phyloP scores from a whole-genome alignment of 352 stramenopile genomes.

The Phytophthora pinifolia region DNA sequence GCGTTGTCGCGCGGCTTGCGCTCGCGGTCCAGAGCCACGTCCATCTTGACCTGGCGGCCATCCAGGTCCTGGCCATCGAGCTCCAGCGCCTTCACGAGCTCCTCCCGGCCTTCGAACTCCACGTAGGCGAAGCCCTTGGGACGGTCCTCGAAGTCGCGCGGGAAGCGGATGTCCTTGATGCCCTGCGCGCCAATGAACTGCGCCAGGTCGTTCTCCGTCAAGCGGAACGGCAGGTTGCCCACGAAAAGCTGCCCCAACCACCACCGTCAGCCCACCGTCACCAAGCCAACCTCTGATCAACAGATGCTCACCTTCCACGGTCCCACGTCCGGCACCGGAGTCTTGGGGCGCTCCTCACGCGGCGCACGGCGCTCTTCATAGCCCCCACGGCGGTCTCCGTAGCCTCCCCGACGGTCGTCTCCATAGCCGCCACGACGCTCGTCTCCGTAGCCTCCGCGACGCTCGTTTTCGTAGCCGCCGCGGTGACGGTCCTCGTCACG shows the following conservation, averaged over 20 bases:
- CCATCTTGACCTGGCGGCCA: constrained; percentile 63
- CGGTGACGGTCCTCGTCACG: constrained; percentile 14
- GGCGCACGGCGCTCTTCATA: constrained; percentile 23
- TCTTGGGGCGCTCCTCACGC: constrained; percentile 60
- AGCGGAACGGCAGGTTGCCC: constrained; percentile 78
- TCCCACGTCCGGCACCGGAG: constrained; percentile 67
- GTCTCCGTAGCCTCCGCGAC: constrained; percentile 21
- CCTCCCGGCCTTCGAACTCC: constrained; percentile 71
- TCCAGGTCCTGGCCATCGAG: constrained; percentile 43
- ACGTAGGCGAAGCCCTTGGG: constrained; percentile 87
- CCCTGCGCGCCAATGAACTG: constrained; percentile 61
- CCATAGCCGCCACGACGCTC: constrained; percentile 21
- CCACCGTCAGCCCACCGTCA: neutral
- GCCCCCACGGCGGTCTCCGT: constrained; percentile 28
- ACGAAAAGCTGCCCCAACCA: constrained; percentile 58
- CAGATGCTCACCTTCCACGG: constrained; percentile 68
- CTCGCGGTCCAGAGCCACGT: constrained; percentile 66
- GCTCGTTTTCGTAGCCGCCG: constrained; percentile 15
- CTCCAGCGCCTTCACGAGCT: constrained; percentile 63
- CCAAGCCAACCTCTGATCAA: neutral
- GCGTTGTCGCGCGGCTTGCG: constrained; percentile 47
- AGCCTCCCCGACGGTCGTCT: constrained; percentile 27
- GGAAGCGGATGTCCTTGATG: constrained; percentile 74
- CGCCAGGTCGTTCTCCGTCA: constrained; percentile 68
- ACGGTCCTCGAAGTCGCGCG: constrained; percentile 62